Evolutionary conservation across 371 early-diverging fungal genomes (phyloP), one percentile per base, ranked within the genome.

Genomic region (Haplosporangium sp.): DNA sequence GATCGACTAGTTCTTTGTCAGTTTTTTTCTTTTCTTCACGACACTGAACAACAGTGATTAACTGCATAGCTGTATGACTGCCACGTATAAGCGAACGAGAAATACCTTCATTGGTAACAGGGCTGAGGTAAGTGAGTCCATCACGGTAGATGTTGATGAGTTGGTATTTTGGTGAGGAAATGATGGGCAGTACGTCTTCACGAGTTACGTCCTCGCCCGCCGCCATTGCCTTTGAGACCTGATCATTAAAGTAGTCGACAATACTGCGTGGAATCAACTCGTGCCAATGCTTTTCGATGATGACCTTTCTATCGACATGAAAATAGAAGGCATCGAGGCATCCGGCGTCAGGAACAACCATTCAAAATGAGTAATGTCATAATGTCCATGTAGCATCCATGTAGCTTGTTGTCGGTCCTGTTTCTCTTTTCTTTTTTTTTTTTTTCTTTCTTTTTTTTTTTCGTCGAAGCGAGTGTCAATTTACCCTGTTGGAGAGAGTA

Each of bases 211-310:
- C 63, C 47, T 85, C 89, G 60, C 85, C 86, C 21, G 67, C 59
- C 38, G 80, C 73, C 81, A 85, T 83, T 63, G 86, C 83, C 76
- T 88, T 85, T 65, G 81, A 72, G 64, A 90, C 85, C 71, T 87
- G 82, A 67, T 90, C 86, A 77, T 87, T 84, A 82, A 91, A 88
- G 70, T 88, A 85, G 81, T 92, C 92, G 41, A 92, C 90, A 36
- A 93, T 83, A 59, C 87, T 87, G 55, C 90, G 86, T 38, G 93
- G 84, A 61, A 91, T 85, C 67, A 91, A 79, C 38, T 90, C 88
- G 65, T 93, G 87, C 94, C 94, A 96, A 74, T 95, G 95, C 71
- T 95, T 95, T 81, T 95, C 93, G 53, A 96, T 89, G 63, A 96
- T 90, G 63, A 92, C 90, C 74, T 90, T 91, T 53, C 94, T 95